phyloP scores from a whole-genome alignment of 2,329 filamentous ascomycete species.

The Pestalotiopsis sp. region DNA sequence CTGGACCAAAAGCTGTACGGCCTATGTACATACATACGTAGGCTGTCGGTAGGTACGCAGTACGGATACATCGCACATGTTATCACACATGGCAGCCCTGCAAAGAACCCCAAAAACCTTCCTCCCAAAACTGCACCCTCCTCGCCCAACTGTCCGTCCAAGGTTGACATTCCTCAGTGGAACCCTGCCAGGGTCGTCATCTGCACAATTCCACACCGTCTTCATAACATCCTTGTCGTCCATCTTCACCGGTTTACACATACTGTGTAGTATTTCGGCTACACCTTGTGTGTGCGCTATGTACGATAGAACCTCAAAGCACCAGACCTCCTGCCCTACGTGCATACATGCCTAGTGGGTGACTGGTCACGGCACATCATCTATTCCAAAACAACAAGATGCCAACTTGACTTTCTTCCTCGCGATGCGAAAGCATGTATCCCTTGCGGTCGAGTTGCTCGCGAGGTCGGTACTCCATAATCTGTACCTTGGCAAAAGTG shows the following conservation, averaged over 20 bases:
- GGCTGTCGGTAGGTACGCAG: too few species aligned
- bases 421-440: neutral
- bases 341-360: neutral
- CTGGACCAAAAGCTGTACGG: neutral
- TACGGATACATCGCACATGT: neutral
- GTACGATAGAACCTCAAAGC: neutral
- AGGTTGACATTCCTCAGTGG: neutral
- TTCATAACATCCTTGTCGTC: conserved; percentile 8
- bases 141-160: neutral
- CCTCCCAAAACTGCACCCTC: neutral
- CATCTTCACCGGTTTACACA: conserved; percentile 4
- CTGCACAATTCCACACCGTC: conserved; percentile 9
- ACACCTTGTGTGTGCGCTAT: neutral
- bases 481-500: too few species aligned
- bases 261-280: neutral
- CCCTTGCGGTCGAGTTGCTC: neutral
- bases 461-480: too few species aligned
- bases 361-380: neutral
- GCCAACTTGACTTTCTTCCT: neutral
- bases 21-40: neutral
- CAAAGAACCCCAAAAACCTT: neutral
- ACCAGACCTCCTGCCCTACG: neutral
- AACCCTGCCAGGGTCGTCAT: neutral
- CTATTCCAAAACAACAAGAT: neutral
- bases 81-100: conserved; percentile 10